Evolutionary conservation across 1,284 basidiomycete species (phyloP), one percentile per base, ranked within the genome.

Genomic region (Kalmanozyma brasiliensis): DNA sequence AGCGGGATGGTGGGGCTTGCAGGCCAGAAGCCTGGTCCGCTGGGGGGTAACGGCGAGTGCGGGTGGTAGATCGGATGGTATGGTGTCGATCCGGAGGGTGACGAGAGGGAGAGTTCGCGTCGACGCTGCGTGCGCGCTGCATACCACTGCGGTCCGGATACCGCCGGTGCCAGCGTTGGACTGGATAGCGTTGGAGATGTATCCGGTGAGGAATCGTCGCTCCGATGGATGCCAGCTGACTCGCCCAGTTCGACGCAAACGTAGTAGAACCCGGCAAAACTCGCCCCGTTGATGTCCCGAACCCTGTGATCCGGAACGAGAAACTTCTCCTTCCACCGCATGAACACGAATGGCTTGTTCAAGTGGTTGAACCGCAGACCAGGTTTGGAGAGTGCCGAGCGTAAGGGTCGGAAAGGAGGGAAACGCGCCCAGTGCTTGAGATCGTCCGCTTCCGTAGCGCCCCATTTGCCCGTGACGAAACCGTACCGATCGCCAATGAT

Each of bases 301-400:
- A 95, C 92, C 58, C 89, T 88, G 83, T 95, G 92, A 82, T 95
- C 92, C 9, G 94, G 94, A 13, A 97, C 92, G 58, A 98, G 85
- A 83, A 97, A 97, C 76, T 90, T 87, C 84, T 98, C 94, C 84
- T 98, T 98, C 91, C 94, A 96, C 59, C 94, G 86, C 90, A 98
- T 93, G 82, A 97, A 98, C 26, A 86, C 80, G 58, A 84, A 86
- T 2, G 67, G 72, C 42, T 79, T 73, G 44, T 72, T 74, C 32
- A 66, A 26, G 30, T 77, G 74, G 26, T 78, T 65, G 49, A 78
- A 79, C 8, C 56, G 40, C 43, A 69, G 48, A 8, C 65, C 68
- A 2, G 73, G 68, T 23, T 70, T 64, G 13, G 35, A 49, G 5
- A 79, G 58, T 7, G 49, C 55, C 3, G 46, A 38, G 4, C 63